These are phyloP conservation scores for Ustilago cynodontis DNA, from an alignment of 1,284 basidiomycete genomes.

Conservation along the genomic window DNA sequence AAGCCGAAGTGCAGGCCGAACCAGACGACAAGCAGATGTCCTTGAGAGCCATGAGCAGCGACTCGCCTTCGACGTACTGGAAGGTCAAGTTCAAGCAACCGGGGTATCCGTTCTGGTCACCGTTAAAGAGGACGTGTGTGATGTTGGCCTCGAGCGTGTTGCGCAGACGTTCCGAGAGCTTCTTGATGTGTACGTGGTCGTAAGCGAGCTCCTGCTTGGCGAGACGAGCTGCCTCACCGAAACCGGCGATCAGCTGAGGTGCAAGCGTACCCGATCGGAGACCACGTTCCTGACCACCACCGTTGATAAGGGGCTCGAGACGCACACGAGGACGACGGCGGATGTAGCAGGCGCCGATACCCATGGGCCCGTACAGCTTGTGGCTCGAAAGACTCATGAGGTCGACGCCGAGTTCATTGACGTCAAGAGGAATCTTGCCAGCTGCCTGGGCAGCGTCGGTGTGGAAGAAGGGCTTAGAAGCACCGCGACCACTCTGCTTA, in stretches of 20 bases:
- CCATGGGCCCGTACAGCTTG: constrained; percentile 99
- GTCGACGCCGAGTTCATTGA: constrained; percentile 95
- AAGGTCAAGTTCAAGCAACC: constrained; percentile 93
- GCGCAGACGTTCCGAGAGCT: constrained; percentile 85
- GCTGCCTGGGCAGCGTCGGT: constrained; percentile 97
- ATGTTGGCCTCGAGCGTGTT: constrained; percentile 84
- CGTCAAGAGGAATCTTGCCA: constrained; percentile 77
- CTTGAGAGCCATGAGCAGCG: constrained; percentile 96
- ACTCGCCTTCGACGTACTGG: constrained; percentile 97
- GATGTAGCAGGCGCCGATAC: constrained; percentile 94
- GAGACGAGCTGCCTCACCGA: constrained; percentile 94
- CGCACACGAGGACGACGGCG: constrained; percentile 91
- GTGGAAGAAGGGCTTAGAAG: constrained; percentile 83
- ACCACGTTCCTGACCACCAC: constrained; percentile 97
- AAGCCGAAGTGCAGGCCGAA: constrained; percentile 97
- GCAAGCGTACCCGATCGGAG: constrained; percentile 93
- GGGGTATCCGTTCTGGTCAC: constrained; percentile 78
- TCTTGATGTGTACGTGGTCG: constrained; percentile 83
- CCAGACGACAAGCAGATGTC: constrained; percentile 97
- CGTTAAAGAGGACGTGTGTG: constrained; percentile 92
- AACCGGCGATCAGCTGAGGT: constrained; percentile 87
- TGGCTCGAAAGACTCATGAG: constrained; percentile 96
- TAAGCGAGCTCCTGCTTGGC: constrained; percentile 90
- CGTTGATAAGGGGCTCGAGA: constrained; percentile 92
- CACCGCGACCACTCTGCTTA: constrained; percentile 74